Evolutionary conservation across 306 rosid genomes (phyloP), one percentile per base, ranked within the genome.

Genomic region (Quercus wislizeni): DNA sequence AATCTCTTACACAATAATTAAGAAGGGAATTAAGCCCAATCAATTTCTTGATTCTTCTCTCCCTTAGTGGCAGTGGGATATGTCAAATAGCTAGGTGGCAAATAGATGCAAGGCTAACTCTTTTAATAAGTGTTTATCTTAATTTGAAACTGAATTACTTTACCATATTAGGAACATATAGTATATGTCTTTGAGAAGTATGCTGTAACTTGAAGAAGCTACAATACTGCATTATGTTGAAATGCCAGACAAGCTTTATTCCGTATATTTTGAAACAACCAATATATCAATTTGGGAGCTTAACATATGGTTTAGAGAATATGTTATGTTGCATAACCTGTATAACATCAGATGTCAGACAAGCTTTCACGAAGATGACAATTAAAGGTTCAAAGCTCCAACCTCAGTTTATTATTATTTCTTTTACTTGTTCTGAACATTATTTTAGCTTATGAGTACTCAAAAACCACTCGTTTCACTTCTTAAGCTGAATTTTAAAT

Each of bases 401-500:
- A 31, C 23, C 52, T 33, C 15, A 35, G 52, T 68, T 68, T 68
- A 49, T 68, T 68, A 35, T 68, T 35, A n/a, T 43, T 74, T 41
- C 54, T 55, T 28, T 46, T 25, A 12, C 19, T 27, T 27, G 49
- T 54, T 49, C 13, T 38, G 59, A 21, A 31, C 56, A 21, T 18
- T 51, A 2, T 14, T 74, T 33, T 27, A 25, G 58, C 63, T 68
- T 68, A 56, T 28, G 82, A 78, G 73, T 25, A 12, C 56, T 46
- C 78, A 71, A 74, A 78, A 70, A 73, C 82, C 84, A 84, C 79
- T 80, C 76, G n/a, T 80, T 84, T 76, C 55, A 76, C 79, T 70
- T 78, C 79, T 76, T 54, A 59, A 65, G 46, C 71, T 27, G 77
- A 76, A 76, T 79, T 83, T 69, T 49, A 28, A 61, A 74, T 19